Percentiles rank a stretch among this genome's conserved stretches.
These are phyloP conservation scores for Spergularia azorica DNA, from an alignment of 179 eudicot genomes.

Conservation along the genomic window DNA sequence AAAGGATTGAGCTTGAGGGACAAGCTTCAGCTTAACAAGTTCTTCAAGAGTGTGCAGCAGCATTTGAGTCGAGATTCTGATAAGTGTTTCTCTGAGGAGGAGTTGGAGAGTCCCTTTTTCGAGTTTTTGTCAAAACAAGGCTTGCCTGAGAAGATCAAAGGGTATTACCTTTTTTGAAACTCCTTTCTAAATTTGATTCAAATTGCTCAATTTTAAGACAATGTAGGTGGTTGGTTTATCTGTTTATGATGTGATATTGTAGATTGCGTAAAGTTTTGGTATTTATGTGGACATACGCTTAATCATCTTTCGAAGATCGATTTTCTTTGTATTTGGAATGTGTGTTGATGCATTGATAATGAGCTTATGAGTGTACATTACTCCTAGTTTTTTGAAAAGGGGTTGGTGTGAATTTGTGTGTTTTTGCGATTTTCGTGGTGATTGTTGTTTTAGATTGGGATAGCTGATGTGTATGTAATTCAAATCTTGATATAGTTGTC, in stretches of 20 bases:
- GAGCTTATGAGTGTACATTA: background rate
- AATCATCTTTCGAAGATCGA: background rate
- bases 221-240: background rate
- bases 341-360: background rate
- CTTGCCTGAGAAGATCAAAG: constrained; percentile 61
- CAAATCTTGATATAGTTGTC: background rate
- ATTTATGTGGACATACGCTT: background rate
- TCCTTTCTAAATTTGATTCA: background rate
- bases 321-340: background rate
- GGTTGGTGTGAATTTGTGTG: background rate
- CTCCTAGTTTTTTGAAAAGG: background rate
- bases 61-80: constrained; percentile 44
- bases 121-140: constrained; percentile 54
- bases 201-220: background rate
- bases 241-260: background rate
- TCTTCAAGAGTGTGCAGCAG: constrained; percentile 63
- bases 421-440: background rate
- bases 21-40: constrained; percentile 57
- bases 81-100: constrained; percentile 50
- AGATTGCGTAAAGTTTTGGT: background rate
- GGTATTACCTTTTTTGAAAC: constrained; percentile 35
- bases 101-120: constrained; percentile 70
- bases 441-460: background rate
- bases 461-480: background rate
- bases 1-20: constrained; percentile 42